phyloP scores from a whole-genome alignment of 139 green algal genomes.

The Tetradesmus obliquus region DNA sequence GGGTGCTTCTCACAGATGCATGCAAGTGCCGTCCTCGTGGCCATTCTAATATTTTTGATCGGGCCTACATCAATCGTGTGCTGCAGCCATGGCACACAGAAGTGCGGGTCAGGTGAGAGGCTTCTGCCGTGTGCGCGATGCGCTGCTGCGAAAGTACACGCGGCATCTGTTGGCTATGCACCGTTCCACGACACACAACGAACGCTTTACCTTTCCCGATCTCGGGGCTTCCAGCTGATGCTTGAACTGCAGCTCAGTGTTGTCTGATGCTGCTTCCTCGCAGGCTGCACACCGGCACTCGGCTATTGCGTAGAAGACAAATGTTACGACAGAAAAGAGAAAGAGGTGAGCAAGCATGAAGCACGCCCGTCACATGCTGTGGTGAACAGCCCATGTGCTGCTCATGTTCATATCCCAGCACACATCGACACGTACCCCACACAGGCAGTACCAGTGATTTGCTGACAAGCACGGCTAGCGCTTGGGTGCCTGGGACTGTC shows the following conservation, averaged over 20 bases:
- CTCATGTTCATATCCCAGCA: neutral
- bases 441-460: neutral
- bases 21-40: neutral
- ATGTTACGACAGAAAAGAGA: conserved; percentile 4
- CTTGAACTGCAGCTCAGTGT: neutral
- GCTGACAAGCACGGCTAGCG: too few relatives aligned
- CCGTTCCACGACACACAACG: too few relatives aligned
- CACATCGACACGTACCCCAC: neutral
- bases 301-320: neutral
- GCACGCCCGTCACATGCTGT: neutral
- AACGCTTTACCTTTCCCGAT: too few relatives aligned
- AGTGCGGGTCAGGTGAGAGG: neutral
- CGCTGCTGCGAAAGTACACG: neutral
- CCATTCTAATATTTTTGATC: neutral
- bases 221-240: neutral
- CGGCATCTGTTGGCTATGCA: neutral
- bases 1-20: neutral
- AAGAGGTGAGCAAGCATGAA: neutral
- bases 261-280: neutral
- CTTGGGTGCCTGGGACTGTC: too few relatives aligned
- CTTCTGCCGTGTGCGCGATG: neutral
- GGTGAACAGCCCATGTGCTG: neutral
- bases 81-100: neutral
- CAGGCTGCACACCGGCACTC: neutral
- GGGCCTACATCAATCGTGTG: neutral